Conservation (phyloP, 805 yeast genomes). For the Ogataea glucozyma region DNA sequence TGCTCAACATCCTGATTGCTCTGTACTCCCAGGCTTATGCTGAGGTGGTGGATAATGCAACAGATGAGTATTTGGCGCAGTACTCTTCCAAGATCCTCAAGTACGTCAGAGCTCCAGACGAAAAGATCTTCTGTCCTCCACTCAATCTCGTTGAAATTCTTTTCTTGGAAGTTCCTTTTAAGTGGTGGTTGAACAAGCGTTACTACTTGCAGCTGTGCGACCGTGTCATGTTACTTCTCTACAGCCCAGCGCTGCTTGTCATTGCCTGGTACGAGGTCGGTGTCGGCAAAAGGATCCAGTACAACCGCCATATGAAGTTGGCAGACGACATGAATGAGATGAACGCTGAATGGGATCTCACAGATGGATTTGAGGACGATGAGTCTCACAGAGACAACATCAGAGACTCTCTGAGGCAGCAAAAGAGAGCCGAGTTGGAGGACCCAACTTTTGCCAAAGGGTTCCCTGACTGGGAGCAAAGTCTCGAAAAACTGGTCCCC, state of each 20-base stretch:
- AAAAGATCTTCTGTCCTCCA: constrained; percentile 82
- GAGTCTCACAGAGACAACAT: constrained; percentile 33
- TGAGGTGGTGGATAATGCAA: constrained; percentile 76
- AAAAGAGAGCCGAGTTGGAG: constrained; percentile 60
- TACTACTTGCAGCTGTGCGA: constrained; percentile 46
- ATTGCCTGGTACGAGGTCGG: constrained; percentile 66
- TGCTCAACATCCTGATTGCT: constrained; percentile 83
- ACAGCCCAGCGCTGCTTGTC: constrained; percentile 63
- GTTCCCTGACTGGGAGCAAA: constrained; percentile 48
- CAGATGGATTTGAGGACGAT: constrained; percentile 65
- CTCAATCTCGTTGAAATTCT: constrained; percentile 70
- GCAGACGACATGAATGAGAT: constrained; percentile 79
- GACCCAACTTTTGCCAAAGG: constrained; percentile 70
- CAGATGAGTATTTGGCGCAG: constrained; percentile 81
- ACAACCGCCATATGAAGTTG: constrained; percentile 62
- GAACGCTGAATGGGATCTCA: constrained; percentile 80
- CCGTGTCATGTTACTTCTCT: constrained; percentile 61
- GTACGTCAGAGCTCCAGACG: constrained; percentile 87
- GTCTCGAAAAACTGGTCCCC: constrained; percentile 53
- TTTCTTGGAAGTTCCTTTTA: constrained; percentile 46
- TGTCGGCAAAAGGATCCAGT: constrained; percentile 67
- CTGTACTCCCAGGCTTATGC: constrained; percentile 83
- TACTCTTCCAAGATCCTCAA: constrained; percentile 82
- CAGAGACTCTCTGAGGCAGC: constrained; percentile 46
- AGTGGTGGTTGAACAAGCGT: constrained; percentile 36